phyloP scores from a whole-genome alignment of 1,139 yeast species.

The Trichomonascaceae sp. region DNA sequence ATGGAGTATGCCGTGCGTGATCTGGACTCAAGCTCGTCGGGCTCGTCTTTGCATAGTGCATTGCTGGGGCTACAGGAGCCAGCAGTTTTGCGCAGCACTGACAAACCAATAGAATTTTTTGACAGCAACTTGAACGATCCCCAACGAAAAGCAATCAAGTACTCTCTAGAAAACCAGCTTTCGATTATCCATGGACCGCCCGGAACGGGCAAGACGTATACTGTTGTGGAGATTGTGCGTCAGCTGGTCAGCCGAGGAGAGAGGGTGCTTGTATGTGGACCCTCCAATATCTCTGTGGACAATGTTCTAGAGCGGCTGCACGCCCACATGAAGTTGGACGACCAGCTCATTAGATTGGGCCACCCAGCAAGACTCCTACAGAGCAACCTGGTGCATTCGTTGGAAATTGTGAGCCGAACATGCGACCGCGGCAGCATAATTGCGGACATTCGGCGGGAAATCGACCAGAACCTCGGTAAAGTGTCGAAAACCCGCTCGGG shows the following conservation, averaged over 20 bases:
- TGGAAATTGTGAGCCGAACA: slow-evolving; percentile 58
- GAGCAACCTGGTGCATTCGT: slow-evolving; percentile 52
- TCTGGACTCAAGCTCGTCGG: slow-evolving; percentile 26
- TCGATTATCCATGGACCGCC: slow-evolving; percentile 67
- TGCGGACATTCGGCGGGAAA: slow-evolving; percentile 58
- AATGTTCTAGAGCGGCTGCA: slow-evolving; percentile 73
- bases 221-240: slow-evolving; percentile 70
- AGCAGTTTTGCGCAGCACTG: slow-evolving; percentile 3
- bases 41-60: slow-evolving; percentile 14
- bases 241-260: slow-evolving; percentile 53
- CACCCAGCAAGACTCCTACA: slow-evolving; percentile 81
- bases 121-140: slow-evolving; percentile 51
- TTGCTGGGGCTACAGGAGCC: slow-evolving; percentile 18
- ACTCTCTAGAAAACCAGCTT: slow-evolving; percentile 36
- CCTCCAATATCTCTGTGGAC: slow-evolving; percentile 91
- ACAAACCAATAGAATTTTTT: slow-evolving; percentile 1
- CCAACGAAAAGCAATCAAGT: slow-evolving; percentile 52
- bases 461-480: slow-evolving; percentile 43
- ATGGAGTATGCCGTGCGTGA: slow-evolving; percentile 73
- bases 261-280: slow-evolving; percentile 81
- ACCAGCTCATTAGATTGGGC: slow-evolving; percentile 63
- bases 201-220: slow-evolving; percentile 75
- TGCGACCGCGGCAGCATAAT: slow-evolving; percentile 52
- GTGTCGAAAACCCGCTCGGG: slow-evolving; percentile 56
- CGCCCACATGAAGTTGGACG: slow-evolving; percentile 32